Conservation (phyloP, 805 yeast genomes). For the Kodamaea lidongshanica region DNA sequence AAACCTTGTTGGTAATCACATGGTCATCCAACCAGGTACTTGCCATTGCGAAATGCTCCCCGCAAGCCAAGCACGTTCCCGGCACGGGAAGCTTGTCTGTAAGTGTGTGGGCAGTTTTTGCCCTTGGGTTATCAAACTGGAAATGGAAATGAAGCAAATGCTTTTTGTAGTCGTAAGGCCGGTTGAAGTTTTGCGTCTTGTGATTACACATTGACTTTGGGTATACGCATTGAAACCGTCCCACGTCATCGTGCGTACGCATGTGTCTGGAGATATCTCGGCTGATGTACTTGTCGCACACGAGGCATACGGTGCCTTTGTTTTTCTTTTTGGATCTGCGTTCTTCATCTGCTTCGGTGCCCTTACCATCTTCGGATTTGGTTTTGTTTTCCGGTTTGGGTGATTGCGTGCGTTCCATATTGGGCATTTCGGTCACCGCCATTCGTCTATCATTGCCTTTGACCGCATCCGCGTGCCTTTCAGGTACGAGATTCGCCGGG, state of each 20-base stretch:
- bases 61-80: constrained; percentile 44
- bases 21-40: constrained; percentile 53
- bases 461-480: too few relatives aligned
- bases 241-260: constrained; percentile 39
- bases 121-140: constrained; percentile 36
- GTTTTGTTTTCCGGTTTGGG: constrained; percentile 1
- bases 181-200: constrained; percentile 36
- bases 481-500: too few relatives aligned
- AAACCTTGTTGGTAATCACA: too few relatives aligned
- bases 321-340: constrained; percentile 6
- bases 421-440: too few relatives aligned
- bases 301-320: constrained; percentile 33
- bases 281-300: constrained; percentile 37
- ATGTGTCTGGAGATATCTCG: constrained; percentile 38
- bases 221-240: constrained; percentile 38
- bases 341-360: constrained; percentile 4
- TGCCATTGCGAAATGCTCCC: constrained; percentile 38
- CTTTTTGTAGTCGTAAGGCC: constrained; percentile 43
- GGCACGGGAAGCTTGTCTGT: constrained; percentile 35
- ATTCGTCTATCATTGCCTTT: too few relatives aligned
- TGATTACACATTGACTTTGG: constrained; percentile 36
- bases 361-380: not conserved
- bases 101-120: constrained; percentile 33
- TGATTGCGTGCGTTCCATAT: constrained; percentile 2
- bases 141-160: constrained; percentile 39